A percentile compares a stretch with the other conserved stretches of the same genome.
These are phyloP conservation scores for Inosperma sp. DNA, from an alignment of 768 basidiomycete species.

Conservation along the genomic window DNA sequence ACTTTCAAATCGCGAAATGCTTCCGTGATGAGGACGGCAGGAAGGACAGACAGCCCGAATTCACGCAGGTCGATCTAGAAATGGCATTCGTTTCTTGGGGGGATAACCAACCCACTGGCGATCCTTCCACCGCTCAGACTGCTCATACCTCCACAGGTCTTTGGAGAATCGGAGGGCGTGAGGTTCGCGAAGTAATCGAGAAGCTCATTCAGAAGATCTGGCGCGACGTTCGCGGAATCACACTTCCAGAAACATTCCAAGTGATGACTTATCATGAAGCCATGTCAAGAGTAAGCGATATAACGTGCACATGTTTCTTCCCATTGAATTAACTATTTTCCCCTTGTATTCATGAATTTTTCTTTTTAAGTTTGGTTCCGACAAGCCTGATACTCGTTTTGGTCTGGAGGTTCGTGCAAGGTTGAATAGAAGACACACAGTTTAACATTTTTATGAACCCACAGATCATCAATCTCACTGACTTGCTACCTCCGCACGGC, in stretches of 20 bases:
- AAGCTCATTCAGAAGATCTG: slow-evolving; percentile 70
- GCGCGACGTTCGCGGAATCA: slow-evolving; percentile 60
- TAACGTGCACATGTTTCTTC: slow-evolving; percentile 5
- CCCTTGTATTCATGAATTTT: slow-evolving; percentile 16
- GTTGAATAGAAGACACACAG: no score
- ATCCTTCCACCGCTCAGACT: slow-evolving; percentile 13
- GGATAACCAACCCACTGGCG: slow-evolving; percentile 16
- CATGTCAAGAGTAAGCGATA: slow-evolving; percentile 70
- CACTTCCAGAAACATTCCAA: slow-evolving; percentile 57
- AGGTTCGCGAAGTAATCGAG: slow-evolving; percentile 80
- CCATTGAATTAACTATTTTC: slow-evolving; percentile 12
- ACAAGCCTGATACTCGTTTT: slow-evolving; percentile 92
- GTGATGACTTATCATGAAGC: slow-evolving; percentile 89
- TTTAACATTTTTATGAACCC: no score
- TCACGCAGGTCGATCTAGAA: slow-evolving; percentile 95
- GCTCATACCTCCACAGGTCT: slow-evolving; percentile 21
- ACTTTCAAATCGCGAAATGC: slow-evolving; percentile 91
- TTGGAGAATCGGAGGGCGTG: slow-evolving; percentile 84
- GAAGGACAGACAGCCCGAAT: slow-evolving; percentile 94
- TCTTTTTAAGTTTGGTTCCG: slow-evolving; percentile 72
- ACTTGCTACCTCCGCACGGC: slow-evolving; percentile 33
- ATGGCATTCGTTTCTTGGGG: slow-evolving; percentile 95
- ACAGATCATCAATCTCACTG: slow-evolving; percentile 45
- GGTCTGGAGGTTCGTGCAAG: slow-evolving; percentile 63
- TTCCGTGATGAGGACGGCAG: slow-evolving; percentile 96